Percentiles rank a stretch among this genome's conserved stretches.
These are phyloP conservation scores for Limnomonas spitsbergensis DNA, from an alignment of 139 green algal species.

Conservation along the genomic window DNA sequence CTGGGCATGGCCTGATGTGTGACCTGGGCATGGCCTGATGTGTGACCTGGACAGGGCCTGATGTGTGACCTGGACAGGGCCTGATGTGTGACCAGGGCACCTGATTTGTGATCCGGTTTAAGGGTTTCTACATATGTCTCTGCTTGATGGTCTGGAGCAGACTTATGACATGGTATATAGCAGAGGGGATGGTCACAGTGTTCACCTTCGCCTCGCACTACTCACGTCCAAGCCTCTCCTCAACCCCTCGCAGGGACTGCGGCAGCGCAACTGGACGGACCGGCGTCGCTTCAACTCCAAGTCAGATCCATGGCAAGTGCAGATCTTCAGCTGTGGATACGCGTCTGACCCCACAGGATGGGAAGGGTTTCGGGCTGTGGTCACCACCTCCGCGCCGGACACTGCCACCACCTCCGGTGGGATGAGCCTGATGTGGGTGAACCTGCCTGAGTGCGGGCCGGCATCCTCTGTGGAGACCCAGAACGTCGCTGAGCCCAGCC, in stretches of 20 bases:
- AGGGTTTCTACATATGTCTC: too few species aligned
- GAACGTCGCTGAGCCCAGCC: background rate
- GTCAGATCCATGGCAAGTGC: constrained; percentile 57
- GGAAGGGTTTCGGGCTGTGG: background rate
- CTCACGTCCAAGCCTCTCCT: too few species aligned
- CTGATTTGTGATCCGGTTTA: too few species aligned
- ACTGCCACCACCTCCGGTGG: background rate
- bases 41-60: too few species aligned
- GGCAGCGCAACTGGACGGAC: constrained; percentile 75
- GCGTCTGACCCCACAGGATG: constrained; percentile 1
- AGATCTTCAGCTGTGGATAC: constrained; percentile 66
- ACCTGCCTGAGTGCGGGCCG: constrained; percentile 29
- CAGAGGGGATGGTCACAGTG: too few species aligned
- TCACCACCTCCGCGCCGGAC: background rate
- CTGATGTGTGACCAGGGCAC: too few species aligned
- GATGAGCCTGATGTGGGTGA: constrained; percentile 32
- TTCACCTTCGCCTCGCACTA: too few species aligned
- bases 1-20: too few species aligned
- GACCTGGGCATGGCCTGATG: too few species aligned
- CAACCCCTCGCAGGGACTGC: constrained; percentile 57
- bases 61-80: too few species aligned
- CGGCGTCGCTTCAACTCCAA: constrained; percentile 37
- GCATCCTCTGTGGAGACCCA: background rate
- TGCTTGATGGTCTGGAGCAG: too few species aligned
- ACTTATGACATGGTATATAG: too few species aligned